Evolutionary conservation across 2,329 filamentous ascomycete species (phyloP).

Genomic region (Beauveria sp.): DNA sequence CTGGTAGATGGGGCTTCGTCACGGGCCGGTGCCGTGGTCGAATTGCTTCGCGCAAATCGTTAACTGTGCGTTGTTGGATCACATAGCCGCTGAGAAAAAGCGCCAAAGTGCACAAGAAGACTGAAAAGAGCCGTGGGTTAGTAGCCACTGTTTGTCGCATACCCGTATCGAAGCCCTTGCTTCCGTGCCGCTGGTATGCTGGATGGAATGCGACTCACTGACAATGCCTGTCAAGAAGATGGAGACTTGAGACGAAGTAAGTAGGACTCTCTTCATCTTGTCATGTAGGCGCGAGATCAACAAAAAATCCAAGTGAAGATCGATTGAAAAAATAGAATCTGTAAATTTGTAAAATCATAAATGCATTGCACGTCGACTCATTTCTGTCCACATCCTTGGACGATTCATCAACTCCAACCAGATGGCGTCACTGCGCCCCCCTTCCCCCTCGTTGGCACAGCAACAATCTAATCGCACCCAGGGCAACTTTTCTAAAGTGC

Average conservation of each 20-base stretch:
- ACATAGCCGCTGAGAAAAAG: slow-evolving; percentile 85
- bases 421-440: neutral
- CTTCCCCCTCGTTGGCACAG: slow-evolving; percentile 27
- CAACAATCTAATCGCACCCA: slow-evolving; percentile 37
- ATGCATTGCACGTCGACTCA: neutral
- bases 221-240: slow-evolving; percentile 56
- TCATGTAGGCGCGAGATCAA: neutral
- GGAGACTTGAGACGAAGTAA: slow-evolving; percentile 65
- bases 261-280: slow-evolving; percentile 41
- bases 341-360: neutral
- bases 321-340: neutral
- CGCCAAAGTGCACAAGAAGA: slow-evolving; percentile 69
- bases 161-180: neutral
- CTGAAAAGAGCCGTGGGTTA: slow-evolving; percentile 27
- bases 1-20: slow-evolving; percentile 43
- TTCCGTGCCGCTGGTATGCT: slow-evolving; percentile 2
- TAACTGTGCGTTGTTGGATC: slow-evolving; percentile 79
- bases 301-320: neutral
- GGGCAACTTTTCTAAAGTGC: slow-evolving; percentile 10
- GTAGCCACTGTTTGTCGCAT: neutral
- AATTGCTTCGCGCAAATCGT: slow-evolving; percentile 67
- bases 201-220: slow-evolving; percentile 38
- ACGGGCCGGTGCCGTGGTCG: slow-evolving; percentile 39
- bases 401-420: neutral
- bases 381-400: neutral